phyloP scores from a whole-genome alignment of 1,284 basidiomycete species.

The Malassezia nana region DNA sequence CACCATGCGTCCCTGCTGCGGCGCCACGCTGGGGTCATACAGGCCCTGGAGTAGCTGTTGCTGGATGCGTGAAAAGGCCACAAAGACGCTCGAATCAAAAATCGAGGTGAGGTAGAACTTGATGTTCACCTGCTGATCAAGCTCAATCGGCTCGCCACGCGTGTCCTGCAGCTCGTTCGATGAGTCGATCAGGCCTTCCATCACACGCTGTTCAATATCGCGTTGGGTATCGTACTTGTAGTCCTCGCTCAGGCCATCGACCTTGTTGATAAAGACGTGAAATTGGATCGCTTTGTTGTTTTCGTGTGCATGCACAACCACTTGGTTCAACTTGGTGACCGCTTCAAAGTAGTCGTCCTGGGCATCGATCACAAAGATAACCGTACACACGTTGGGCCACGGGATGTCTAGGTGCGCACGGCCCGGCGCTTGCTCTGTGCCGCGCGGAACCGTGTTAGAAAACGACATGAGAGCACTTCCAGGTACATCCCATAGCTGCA shows the following conservation, averaged over 20 bases:
- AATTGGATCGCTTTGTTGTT: slow-evolving; percentile 70
- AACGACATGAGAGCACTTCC: slow-evolving; percentile 55
- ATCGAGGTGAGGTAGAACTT: slow-evolving; percentile 75
- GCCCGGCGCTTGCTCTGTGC: slow-evolving; percentile 14
- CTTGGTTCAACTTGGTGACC: slow-evolving; percentile 58
- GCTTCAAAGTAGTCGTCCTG: slow-evolving; percentile 60
- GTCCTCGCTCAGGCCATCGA: slow-evolving; percentile 81
- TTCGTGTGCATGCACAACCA: slow-evolving; percentile 52
- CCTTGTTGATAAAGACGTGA: slow-evolving; percentile 93
- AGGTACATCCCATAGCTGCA: slow-evolving; percentile 92
- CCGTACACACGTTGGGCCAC: slow-evolving; percentile 42
- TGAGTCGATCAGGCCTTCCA: slow-evolving; percentile 38
- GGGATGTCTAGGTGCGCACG: slow-evolving; percentile 20
- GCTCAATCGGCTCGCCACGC: slow-evolving; percentile 21
- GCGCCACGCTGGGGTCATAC: not conserved
- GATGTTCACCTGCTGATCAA: slow-evolving; percentile 46
- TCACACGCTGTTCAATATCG: slow-evolving; percentile 39
- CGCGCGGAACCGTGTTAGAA: slow-evolving; percentile 8
- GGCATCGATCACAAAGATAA: slow-evolving; percentile 95
- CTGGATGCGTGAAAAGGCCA: slow-evolving; percentile 65
- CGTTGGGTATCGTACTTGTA: slow-evolving; percentile 59
- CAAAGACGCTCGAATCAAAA: slow-evolving; percentile 75
- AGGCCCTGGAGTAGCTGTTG: slow-evolving; percentile 54
- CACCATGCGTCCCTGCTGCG: not conserved
- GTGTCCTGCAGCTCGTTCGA: slow-evolving; percentile 13